Evolutionary conservation across 768 basidiomycete genomes (phyloP).

Genomic region (Pisolithus tinctorius): DNA sequence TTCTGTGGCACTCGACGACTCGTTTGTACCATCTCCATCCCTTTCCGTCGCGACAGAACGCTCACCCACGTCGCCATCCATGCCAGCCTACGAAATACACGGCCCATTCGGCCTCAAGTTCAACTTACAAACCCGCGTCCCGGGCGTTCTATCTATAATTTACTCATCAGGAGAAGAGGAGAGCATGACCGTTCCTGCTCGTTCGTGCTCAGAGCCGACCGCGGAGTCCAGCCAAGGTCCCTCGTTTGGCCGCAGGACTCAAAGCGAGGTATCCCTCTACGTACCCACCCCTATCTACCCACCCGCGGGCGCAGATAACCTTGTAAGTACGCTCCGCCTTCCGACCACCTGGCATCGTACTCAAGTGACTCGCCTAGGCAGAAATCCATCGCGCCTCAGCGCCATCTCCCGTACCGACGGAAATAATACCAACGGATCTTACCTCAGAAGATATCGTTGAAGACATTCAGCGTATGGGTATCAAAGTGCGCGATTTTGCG

Average conservation of each 20-base stretch:
- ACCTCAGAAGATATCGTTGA: constrained; percentile 28
- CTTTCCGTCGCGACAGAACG: neutral
- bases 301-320: constrained; percentile 16
- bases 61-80: constrained; percentile 1
- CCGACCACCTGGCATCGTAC: neutral
- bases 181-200: constrained; percentile 7
- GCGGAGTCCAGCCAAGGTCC: constrained; percentile 20
- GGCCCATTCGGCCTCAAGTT: constrained; percentile 15
- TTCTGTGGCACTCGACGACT: neutral
- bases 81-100: constrained; percentile 19
- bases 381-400: constrained; percentile 12
- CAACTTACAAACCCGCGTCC: constrained; percentile 9
- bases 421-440: constrained; percentile 27
- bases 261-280: constrained; percentile 17
- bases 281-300: constrained; percentile 8
- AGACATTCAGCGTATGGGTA: constrained; percentile 23
- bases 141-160: constrained; percentile 5
- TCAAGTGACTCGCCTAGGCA: constrained; percentile 3
- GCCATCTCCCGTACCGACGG: constrained; percentile 27
- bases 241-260: constrained; percentile 16
- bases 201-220: constrained; percentile 17
- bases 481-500: too few species aligned
- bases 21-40: neutral
- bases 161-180: constrained; percentile 8
- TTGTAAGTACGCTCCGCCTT: constrained; percentile 11